phyloP scores from a whole-genome alignment of 179 eudicot genomes.

The Amaranthus tricolor region DNA sequence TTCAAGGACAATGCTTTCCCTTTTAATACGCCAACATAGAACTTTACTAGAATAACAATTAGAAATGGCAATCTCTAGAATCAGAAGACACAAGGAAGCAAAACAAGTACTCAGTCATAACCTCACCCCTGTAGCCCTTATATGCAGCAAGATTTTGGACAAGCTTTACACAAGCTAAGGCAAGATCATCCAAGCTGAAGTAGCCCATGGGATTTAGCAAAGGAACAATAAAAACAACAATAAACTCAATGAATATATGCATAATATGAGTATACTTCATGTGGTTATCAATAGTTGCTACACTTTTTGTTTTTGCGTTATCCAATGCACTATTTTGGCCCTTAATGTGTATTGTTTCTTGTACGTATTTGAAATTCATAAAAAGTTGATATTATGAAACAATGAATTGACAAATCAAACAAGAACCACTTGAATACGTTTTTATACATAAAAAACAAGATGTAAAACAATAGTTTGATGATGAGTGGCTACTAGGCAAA shows the following conservation, averaged over 20 bases:
- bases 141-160: slow-evolving; percentile 81
- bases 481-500: too few relatives aligned
- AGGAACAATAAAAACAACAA: slow-evolving; percentile 10
- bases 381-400: too few relatives aligned
- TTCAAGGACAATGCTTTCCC: neutral
- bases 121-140: slow-evolving; percentile 88
- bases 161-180: slow-evolving; percentile 87
- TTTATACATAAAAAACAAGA: too few relatives aligned
- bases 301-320: too few relatives aligned
- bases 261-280: neutral
- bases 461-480: too few relatives aligned
- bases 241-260: slow-evolving; percentile 2
- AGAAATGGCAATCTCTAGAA: neutral
- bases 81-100: slow-evolving; percentile 8
- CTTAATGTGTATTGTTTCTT: too few relatives aligned
- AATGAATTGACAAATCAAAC: too few relatives aligned
- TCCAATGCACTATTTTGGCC: too few relatives aligned
- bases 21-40: neutral
- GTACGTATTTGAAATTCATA: too few relatives aligned
- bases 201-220: neutral
- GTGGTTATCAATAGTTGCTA: too few relatives aligned
- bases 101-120: slow-evolving; percentile 9
- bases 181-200: slow-evolving; percentile 68
- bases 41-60: neutral
- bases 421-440: too few relatives aligned